These are phyloP conservation scores for Colletotrichum viniferum DNA, from an alignment of 2,329 filamentous ascomycete genomes.

Conservation along the genomic window DNA sequence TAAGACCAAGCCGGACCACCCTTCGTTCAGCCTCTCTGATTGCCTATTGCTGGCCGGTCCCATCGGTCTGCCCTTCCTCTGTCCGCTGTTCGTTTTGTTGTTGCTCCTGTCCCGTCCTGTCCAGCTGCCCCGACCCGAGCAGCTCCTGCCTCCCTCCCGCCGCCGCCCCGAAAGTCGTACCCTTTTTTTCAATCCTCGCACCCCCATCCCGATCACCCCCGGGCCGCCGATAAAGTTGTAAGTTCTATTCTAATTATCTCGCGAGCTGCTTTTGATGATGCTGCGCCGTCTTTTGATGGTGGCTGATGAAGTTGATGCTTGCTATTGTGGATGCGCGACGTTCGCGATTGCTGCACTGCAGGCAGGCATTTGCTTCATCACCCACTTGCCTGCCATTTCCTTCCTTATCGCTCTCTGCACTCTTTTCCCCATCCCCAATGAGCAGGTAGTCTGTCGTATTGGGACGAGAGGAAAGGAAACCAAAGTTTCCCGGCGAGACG, in stretches of 20 bases:
- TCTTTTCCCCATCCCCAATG: neutral
- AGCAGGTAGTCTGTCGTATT: neutral
- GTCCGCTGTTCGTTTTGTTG: neutral
- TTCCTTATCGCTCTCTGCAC: neutral
- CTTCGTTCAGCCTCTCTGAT: neutral
- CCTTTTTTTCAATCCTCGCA: slow-evolving; percentile 28
- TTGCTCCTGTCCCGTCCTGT: neutral
- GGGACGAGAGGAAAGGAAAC: neutral
- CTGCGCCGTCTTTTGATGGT: slow-evolving; percentile 26
- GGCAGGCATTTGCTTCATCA: neutral
- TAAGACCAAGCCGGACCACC: slow-evolving; percentile 8
- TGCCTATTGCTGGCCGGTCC: neutral
- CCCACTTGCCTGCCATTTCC: neutral
- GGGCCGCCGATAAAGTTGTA: slow-evolving; percentile 30
- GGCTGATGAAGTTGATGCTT: slow-evolving; percentile 27
- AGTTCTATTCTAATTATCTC: slow-evolving; percentile 25
- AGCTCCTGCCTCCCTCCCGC: slow-evolving; percentile 29
- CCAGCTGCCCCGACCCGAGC: slow-evolving; percentile 31
- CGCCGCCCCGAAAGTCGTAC: slow-evolving; percentile 22
- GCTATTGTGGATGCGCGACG: slow-evolving; percentile 7
- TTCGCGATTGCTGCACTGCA: slow-evolving; percentile 10
- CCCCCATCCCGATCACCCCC: slow-evolving; percentile 30
- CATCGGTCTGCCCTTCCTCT: neutral
- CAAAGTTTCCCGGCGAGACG: neutral
- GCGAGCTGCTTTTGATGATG: slow-evolving; percentile 30